Conservation (phyloP, 345 rosid species). For the Eucalyptus victrix region DNA sequence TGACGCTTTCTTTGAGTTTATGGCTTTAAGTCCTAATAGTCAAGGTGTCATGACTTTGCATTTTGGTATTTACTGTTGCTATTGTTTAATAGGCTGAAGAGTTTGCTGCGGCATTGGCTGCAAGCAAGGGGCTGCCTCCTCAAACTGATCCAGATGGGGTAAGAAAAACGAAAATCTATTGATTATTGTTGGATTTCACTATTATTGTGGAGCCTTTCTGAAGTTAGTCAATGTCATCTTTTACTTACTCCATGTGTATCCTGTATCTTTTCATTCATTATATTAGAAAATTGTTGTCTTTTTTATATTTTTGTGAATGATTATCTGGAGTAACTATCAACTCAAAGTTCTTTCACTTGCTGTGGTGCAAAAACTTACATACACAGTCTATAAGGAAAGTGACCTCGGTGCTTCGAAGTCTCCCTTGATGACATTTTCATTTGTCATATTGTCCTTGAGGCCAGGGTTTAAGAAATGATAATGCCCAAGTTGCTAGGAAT, state of each 20-base stretch:
- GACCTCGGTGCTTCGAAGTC: neutral
- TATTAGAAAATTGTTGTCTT: neutral
- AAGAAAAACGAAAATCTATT: conserved; percentile 1
- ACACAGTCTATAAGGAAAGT: neutral
- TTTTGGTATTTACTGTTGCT: neutral
- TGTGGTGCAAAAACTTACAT: neutral
- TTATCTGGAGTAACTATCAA: neutral
- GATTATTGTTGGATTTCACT: neutral
- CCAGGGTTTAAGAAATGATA: neutral
- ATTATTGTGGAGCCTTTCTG: neutral
- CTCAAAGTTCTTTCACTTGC: neutral
- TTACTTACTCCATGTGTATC: neutral
- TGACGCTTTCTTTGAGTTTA: neutral
- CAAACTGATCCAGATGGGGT: conserved; percentile 59
- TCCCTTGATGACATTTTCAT: neutral
- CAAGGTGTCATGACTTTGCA: neutral
- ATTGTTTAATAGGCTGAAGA: conserved; percentile 73
- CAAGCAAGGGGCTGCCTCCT: conserved; percentile 50
- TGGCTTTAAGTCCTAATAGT: neutral
- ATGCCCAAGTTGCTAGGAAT: neutral
- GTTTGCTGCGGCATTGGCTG: conserved; percentile 68
- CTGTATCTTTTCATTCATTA: neutral
- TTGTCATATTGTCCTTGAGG: neutral
- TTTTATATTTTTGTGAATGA: neutral
- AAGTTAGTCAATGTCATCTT: neutral